A percentile compares a stretch with the other conserved stretches of the same genome.
These are phyloP conservation scores for Lophiotrema nucula DNA, from an alignment of 495 filamentous ascomycete species.

Conservation along the genomic window DNA sequence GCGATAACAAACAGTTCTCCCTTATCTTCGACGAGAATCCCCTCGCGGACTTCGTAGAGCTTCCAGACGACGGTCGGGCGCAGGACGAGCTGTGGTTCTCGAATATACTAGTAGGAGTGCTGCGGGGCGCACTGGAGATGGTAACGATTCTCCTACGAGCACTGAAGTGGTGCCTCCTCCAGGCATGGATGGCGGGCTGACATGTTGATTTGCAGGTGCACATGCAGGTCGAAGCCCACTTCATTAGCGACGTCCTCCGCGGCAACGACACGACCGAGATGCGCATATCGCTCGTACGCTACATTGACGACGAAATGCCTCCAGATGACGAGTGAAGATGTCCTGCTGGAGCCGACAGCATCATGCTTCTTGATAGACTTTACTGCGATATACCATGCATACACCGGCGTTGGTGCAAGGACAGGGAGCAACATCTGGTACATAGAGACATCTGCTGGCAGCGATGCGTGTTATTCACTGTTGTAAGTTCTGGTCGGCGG, in stretches of 20 bases:
- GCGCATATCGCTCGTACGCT: slow-evolving; percentile 86
- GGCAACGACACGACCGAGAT: slow-evolving; percentile 97
- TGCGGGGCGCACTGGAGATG: slow-evolving; percentile 93
- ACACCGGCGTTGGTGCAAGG: no score
- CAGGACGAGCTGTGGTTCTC: slow-evolving; percentile 99
- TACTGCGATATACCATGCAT: no score
- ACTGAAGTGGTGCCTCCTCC: no score
- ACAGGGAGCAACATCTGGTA: no score
- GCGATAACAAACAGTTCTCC: slow-evolving; percentile 93
- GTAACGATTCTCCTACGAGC: slow-evolving; percentile 46
- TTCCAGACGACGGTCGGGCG: slow-evolving; percentile 91
- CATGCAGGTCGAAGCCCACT: slow-evolving; percentile 98
- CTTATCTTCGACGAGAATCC: slow-evolving; percentile 97
- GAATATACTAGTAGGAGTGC: slow-evolving; percentile 91
- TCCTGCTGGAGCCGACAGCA: no score
- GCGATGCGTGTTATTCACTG: no score
- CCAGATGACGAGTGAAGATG: slow-evolving; percentile 77
- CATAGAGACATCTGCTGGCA: no score
- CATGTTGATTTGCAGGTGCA: slow-evolving; percentile 67
- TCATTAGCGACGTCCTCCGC: slow-evolving; percentile 89
- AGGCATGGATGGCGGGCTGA: background rate
- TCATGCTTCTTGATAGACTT: no score
- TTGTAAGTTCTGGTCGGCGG: no score
- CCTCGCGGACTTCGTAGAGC: slow-evolving; percentile 92
- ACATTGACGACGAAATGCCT: slow-evolving; percentile 97